Conservation (phyloP, 1,284 basidiomycete genomes). For the Mycosarcoma mackinlayi region DNA sequence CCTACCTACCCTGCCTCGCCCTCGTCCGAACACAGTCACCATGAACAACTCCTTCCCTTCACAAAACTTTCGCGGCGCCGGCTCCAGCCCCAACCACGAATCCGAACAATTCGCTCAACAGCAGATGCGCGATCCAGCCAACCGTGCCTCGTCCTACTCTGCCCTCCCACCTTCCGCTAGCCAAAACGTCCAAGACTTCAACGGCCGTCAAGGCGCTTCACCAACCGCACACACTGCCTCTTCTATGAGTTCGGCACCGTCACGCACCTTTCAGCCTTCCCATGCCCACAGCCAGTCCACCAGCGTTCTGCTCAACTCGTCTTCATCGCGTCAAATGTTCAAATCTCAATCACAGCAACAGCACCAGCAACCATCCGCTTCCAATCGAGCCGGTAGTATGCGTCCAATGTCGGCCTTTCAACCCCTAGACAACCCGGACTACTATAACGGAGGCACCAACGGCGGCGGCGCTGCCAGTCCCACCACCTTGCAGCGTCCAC, state of each 20-base stretch:
- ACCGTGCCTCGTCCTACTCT: constrained; percentile 13
- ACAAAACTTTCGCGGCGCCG: constrained; percentile 14
- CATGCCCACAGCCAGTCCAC: constrained; percentile 45
- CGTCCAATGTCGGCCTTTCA: constrained; percentile 65
- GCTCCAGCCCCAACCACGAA: constrained; percentile 24
- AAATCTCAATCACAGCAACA: constrained; percentile 26
- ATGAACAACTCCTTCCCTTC: constrained; percentile 35
- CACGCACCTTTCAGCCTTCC: constrained; percentile 29
- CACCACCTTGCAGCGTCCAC: constrained; percentile 27
- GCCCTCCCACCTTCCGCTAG: constrained; percentile 16
- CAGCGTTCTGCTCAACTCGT: constrained; percentile 36
- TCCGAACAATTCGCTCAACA: constrained; percentile 15
- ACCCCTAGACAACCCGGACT: constrained; percentile 57
- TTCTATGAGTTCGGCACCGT: constrained; percentile 1
- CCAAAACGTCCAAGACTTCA: constrained; percentile 18
- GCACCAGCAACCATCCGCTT: constrained; percentile 13
- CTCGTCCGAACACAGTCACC: neutral
- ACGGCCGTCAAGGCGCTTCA: constrained; percentile 18
- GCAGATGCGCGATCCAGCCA: constrained; percentile 7
- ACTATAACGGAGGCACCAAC: constrained; percentile 23
- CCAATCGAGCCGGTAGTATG: constrained; percentile 34
- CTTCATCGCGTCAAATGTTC: constrained; percentile 32
- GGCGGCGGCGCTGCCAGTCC: constrained; percentile 20
- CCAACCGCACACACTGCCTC: constrained; percentile 2
- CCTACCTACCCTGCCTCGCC: no score